Conservation (phyloP, 78 protist genomes). For the Pelomyxa schiedti region DNA sequence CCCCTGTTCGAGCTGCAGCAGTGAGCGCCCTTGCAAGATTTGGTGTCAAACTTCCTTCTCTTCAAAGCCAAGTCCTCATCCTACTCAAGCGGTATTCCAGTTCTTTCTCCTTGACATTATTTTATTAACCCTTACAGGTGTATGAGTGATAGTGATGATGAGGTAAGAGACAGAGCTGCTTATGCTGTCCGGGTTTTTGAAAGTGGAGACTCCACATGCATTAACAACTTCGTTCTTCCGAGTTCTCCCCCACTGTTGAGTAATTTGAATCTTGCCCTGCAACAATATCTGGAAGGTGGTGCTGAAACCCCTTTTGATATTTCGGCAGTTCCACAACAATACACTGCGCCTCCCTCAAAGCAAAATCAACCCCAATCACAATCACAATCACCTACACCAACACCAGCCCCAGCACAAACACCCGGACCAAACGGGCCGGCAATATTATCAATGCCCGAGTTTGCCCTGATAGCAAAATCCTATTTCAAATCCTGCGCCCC, state of each 20-base stretch:
- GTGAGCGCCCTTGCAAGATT: conserved; percentile 89
- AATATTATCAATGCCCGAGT: conserved; percentile 55
- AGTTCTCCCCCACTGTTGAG: background rate
- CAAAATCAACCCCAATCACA: background rate
- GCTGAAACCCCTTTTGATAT: conserved; percentile 23
- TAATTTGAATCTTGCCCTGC: conserved; percentile 17
- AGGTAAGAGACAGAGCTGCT: conserved; percentile 88
- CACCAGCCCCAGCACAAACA: background rate
- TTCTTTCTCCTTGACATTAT: conserved; percentile 1
- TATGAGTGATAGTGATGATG: conserved; percentile 81
- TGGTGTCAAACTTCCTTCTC: conserved; percentile 46
- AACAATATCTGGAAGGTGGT: conserved; percentile 2
- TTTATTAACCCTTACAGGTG: conserved; percentile 25
- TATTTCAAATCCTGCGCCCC: conserved; percentile 29
- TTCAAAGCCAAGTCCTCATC: conserved; percentile 32
- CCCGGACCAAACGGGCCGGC: conserved; percentile 1
- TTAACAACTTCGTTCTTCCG: background rate
- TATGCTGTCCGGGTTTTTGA: conserved; percentile 33
- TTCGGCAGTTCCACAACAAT: background rate
- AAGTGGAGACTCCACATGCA: conserved; percentile 13
- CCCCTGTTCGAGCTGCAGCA: conserved; percentile 86
- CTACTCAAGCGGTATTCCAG: conserved; percentile 39
- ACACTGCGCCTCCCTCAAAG: conserved; percentile 1
- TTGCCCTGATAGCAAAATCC: conserved; percentile 57
- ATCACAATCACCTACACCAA: conserved; percentile 4